Conservation (phyloP, 805 yeast genomes). For the Candida boidinii region DNA sequence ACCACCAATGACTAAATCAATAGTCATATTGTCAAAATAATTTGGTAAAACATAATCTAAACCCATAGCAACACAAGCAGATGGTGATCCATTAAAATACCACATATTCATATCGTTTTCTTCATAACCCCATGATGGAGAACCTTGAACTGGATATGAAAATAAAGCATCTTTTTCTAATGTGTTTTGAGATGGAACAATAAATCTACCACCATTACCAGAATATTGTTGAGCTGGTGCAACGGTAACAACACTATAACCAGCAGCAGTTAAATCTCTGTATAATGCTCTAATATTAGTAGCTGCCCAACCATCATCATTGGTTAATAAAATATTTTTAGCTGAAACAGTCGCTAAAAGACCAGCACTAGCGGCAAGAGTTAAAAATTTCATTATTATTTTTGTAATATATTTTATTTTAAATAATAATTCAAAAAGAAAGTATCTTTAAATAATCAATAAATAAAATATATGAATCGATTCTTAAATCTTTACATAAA, state of each 20-base stretch:
- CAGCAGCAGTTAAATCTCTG: slow-evolving; percentile 36
- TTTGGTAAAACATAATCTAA: slow-evolving; percentile 38
- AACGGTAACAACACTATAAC: slow-evolving; percentile 38
- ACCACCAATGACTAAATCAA: slow-evolving; percentile 43
- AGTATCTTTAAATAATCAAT: too few species aligned
- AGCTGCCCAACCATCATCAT: slow-evolving; percentile 51
- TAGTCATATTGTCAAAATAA: slow-evolving; percentile 31
- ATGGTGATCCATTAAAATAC: slow-evolving; percentile 52
- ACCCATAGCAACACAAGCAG: slow-evolving; percentile 41
- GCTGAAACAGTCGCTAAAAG: slow-evolving; percentile 14
- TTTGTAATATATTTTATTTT: too few species aligned
- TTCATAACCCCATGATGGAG: slow-evolving; percentile 51
- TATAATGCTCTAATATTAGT: slow-evolving; percentile 50
- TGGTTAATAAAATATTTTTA: slow-evolving; percentile 39
- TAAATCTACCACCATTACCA: slow-evolving; percentile 49
- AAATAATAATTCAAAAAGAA: too few species aligned
- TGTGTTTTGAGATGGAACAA: slow-evolving; percentile 29
- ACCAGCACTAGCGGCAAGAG: slow-evolving; percentile 5
- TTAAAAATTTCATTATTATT: slow-evolving; percentile 8
- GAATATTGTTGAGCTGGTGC: slow-evolving; percentile 46
- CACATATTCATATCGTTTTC: slow-evolving; percentile 31
- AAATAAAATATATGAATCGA: too few species aligned
- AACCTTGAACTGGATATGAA: slow-evolving; percentile 36
- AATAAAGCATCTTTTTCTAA: slow-evolving; percentile 40
- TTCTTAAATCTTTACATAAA: too few species aligned